These are phyloP conservation scores for Candida maesae DNA, from an alignment of 805 yeast genomes.

Conservation along the genomic window DNA sequence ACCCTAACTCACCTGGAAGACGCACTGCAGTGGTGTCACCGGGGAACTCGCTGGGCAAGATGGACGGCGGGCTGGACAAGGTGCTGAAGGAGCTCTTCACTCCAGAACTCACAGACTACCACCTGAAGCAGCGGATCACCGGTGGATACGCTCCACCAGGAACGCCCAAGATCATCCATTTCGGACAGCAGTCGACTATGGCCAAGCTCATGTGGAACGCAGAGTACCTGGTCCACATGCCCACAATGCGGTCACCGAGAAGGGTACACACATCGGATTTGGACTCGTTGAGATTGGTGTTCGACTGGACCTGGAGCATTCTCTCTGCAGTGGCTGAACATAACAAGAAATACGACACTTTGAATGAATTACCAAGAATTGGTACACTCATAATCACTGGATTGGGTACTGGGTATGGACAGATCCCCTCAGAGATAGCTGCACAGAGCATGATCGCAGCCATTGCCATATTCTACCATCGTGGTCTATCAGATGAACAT, in stretches of 20 bases:
- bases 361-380: not conserved
- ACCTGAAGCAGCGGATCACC: constrained; percentile 25
- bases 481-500: constrained; percentile 3
- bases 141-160: constrained; percentile 26
- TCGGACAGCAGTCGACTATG: not conserved
- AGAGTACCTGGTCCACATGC: constrained; percentile 33
- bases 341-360: constrained; percentile 7
- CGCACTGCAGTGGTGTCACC: constrained; percentile 35
- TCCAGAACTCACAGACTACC: constrained; percentile 12
- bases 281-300: constrained; percentile 26
- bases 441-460: constrained; percentile 36
- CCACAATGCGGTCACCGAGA: constrained; percentile 39
- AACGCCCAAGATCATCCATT: not conserved
- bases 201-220: constrained; percentile 28
- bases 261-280: constrained; percentile 5
- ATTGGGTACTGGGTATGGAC: constrained; percentile 39
- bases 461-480: constrained; percentile 24
- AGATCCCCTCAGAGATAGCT: constrained; percentile 29
- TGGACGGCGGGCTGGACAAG: constrained; percentile 40
- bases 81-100: constrained; percentile 30
- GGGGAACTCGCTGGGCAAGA: constrained; percentile 37
- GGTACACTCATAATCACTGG: constrained; percentile 32
- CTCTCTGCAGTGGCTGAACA: constrained; percentile 17
- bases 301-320: constrained; percentile 37
- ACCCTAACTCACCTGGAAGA: not conserved